Percentiles rank a stretch among this genome's conserved stretches.
These are phyloP conservation scores for Pichia terricola DNA, from an alignment of 1,139 yeast species.

Conservation along the genomic window DNA sequence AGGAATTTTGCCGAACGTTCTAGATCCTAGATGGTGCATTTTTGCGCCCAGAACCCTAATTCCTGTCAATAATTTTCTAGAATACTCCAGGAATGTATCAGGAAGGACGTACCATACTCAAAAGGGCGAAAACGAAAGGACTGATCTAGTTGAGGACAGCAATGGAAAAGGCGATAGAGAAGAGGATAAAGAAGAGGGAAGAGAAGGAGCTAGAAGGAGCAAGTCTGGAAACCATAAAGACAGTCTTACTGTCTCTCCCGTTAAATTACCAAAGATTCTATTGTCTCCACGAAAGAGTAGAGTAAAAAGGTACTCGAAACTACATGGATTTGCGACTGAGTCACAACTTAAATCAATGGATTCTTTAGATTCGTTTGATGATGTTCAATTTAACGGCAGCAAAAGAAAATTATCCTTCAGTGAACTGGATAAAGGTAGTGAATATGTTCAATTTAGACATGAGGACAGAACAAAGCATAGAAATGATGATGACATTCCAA, in stretches of 20 bases:
- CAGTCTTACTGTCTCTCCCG: constrained; percentile 1
- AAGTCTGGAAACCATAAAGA: too few relatives aligned
- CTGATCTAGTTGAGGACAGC: neutral
- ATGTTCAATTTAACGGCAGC: too few relatives aligned
- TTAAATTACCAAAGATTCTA: constrained; percentile 6
- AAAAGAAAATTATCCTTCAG: too few relatives aligned
- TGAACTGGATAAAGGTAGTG: too few relatives aligned
- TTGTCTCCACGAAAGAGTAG: constrained; percentile 29
- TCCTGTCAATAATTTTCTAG: constrained; percentile 28
- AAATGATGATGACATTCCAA: too few relatives aligned
- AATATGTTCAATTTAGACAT: too few relatives aligned
- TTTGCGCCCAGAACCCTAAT: constrained; percentile 29
- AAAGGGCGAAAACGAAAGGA: neutral
- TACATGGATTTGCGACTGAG: constrained; percentile 29
- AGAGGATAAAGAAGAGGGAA: too few relatives aligned
- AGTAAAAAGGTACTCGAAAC: constrained; percentile 24
- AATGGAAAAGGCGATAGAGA: neutral
- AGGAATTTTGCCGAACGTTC: constrained; percentile 21
- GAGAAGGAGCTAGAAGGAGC: too few relatives aligned
- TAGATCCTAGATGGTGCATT: constrained; percentile 43
- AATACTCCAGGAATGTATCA: constrained; percentile 25
- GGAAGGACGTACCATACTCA: constrained; percentile 17
- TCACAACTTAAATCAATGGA: constrained; percentile 22
- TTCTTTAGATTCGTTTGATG: too few relatives aligned
- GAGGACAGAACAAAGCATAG: too few relatives aligned